Evolutionary conservation across 257 asterid species (phyloP), one percentile per base, ranked within the genome.

Genomic region (Nicotiana tabacum): DNA sequence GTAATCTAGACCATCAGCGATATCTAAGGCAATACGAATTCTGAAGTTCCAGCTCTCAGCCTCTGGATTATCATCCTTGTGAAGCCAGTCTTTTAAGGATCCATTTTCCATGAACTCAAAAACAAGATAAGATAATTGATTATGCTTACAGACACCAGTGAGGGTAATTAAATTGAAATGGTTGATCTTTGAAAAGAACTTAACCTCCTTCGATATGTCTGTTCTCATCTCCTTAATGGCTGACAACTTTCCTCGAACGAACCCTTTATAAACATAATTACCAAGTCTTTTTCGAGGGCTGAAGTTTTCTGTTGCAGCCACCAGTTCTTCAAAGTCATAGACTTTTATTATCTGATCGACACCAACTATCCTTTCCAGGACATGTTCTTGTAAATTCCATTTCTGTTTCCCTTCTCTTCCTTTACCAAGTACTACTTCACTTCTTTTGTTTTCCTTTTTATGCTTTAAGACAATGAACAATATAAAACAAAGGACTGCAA

Each of bases 31-130:
- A 58, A 92, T 89, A 27, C 65, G 83, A 81, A 94, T 83, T n/a
- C 93, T 85, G 58, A 46, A 80, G 61, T 82, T 86, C 98, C 97
- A 94, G 66, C 89, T 90, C 30, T 84, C 89, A 67, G 83, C 68
- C 57, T 81, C 82, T 6, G 88, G 78, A 9, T 66, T 27, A 58
- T 68, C 81, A 10, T 86, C 84, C 17, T 85, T 77, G 21, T 43
- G 53, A 27, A 94, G 92, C 96, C 97, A 94, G 18, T 89, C 84
- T 51, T 62, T 87, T 12, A 92, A 81, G 27, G 93, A 89, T 27
- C 98, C 94, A 48, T 90, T 90, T 72, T 90, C 96, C 87, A 91
- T 77, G 87, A 86, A 92, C 83, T 92, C 98, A 15, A 90, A 92
- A 65, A 89, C 93, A 27, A 91, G 93, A 65, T 89, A 92, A 83